Conservation (phyloP, 306 rosid genomes). For the Potentilla sterilis region DNA sequence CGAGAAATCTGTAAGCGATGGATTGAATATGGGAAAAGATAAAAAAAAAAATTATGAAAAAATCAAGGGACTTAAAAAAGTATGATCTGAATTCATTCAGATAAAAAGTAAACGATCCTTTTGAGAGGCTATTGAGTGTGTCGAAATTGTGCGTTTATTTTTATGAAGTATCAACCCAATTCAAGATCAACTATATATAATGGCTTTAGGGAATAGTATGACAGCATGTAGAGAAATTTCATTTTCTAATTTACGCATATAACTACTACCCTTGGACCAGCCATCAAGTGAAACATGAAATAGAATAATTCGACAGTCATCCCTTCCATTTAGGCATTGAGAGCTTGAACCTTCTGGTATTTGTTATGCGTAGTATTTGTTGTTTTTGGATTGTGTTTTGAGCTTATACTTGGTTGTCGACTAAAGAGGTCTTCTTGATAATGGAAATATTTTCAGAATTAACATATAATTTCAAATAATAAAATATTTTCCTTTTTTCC, state of each 20-base stretch:
- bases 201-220: not conserved
- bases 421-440: not conserved
- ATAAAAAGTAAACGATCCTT: not conserved
- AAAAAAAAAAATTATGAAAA: too few species aligned
- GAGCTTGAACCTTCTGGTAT: not conserved
- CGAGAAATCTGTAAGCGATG: not conserved
- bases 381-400: not conserved
- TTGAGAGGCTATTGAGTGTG: not conserved
- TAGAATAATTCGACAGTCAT: not conserved
- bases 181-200: not conserved
- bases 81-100: not conserved
- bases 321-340: not conserved
- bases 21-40: too few species aligned
- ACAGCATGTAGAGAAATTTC: not conserved
- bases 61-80: too few species aligned
- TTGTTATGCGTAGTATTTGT: not conserved
- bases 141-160: not conserved
- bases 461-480: too few species aligned
- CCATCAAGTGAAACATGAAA: not conserved
- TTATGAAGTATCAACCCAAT: not conserved
- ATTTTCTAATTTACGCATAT: not conserved
- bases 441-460: not conserved
- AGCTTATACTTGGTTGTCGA: not conserved
- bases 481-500: not conserved
- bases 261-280: not conserved